A percentile compares a stretch with the other conserved stretches of the same genome.
Evolutionary conservation across 2,329 filamentous ascomycete genomes (phyloP).

Genomic region (Thelonectria rubi): DNA sequence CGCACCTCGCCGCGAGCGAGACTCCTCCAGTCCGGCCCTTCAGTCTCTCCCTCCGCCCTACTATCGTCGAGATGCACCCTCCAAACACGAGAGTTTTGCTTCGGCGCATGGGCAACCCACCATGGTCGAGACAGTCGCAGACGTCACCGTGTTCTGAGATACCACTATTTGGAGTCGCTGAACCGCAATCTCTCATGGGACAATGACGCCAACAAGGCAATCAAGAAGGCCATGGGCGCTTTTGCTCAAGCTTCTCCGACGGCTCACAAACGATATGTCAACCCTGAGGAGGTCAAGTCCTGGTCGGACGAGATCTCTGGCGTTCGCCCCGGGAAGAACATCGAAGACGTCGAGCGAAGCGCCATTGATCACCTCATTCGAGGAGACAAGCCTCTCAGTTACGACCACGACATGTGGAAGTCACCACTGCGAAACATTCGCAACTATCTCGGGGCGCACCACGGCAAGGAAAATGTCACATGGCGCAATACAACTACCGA

Average conservation of each 20-base stretch:
- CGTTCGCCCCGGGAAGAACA: slow-evolving; percentile 52
- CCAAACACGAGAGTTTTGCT: slow-evolving; percentile 56
- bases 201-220: slow-evolving; percentile 48
- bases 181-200: slow-evolving; percentile 59
- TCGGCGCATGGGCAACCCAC: slow-evolving; percentile 57
- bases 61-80: slow-evolving; percentile 32
- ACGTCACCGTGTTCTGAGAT: slow-evolving; percentile 53
- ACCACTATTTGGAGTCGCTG: slow-evolving; percentile 57
- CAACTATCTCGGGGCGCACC: slow-evolving; percentile 43
- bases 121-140: slow-evolving; percentile 56
- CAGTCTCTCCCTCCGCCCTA: slow-evolving; percentile 18
- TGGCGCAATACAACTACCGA: slow-evolving; percentile 40
- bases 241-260: slow-evolving; percentile 50
- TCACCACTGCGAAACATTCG: slow-evolving; percentile 48
- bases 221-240: slow-evolving; percentile 54
- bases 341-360: slow-evolving; percentile 56
- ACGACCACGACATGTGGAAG: slow-evolving; percentile 43
- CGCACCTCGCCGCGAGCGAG: slow-evolving; percentile 44
- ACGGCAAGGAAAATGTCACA: slow-evolving; percentile 30
- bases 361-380: slow-evolving; percentile 56
- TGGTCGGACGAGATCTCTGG: slow-evolving; percentile 51
- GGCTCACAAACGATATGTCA: slow-evolving; percentile 46
- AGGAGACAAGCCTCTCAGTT: slow-evolving; percentile 35
- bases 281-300: slow-evolving; percentile 48
- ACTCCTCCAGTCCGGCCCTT: slow-evolving; percentile 35